phyloP scores from a whole-genome alignment of 2,329 filamentous ascomycete genomes.

The Pseudopyrenochaeta lycopersici region DNA sequence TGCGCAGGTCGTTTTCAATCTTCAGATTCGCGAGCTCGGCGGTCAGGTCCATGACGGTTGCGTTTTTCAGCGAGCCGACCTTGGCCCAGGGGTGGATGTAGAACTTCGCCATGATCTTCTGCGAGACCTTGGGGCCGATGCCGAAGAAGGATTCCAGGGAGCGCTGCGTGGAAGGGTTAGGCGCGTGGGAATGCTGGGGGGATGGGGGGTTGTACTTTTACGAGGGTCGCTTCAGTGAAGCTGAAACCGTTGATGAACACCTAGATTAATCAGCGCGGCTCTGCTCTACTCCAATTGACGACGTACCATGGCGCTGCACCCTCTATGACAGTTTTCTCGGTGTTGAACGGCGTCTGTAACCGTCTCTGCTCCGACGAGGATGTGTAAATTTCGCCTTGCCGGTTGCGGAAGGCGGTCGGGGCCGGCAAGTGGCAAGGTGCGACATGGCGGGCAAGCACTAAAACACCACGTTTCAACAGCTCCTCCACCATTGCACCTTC shows the following conservation, averaged over 20 bases:
- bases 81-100: conserved; percentile 85
- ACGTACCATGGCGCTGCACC: conserved; percentile 37
- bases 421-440: conserved; percentile 11
- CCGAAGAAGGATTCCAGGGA: conserved; percentile 65
- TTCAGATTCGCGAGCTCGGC: conserved; percentile 90
- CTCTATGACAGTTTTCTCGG: conserved; percentile 20
- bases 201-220: conserved; percentile 59
- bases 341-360: conserved; percentile 27
- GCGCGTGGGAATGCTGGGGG: conserved; percentile 38
- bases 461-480: conserved; percentile 46
- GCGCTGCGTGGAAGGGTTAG: conserved; percentile 58
- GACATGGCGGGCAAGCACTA: conserved; percentile 24
- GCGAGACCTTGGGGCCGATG: conserved; percentile 55
- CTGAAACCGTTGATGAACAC: conserved; percentile 87
- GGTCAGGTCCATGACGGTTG: conserved; percentile 82
- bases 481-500: conserved; percentile 17
- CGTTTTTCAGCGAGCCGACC: conserved; percentile 76
- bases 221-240: conserved; percentile 83
- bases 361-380: conserved; percentile 11
- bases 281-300: background rate
- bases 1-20: conserved; percentile 86
- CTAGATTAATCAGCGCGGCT: conserved; percentile 54
- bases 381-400: conserved; percentile 12
- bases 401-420: conserved; percentile 8
- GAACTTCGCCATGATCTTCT: conserved; percentile 84